Evolutionary conservation across 345 rosid genomes (phyloP), one percentile per base, ranked within the genome.

Genomic region (Brassica rapa): DNA sequence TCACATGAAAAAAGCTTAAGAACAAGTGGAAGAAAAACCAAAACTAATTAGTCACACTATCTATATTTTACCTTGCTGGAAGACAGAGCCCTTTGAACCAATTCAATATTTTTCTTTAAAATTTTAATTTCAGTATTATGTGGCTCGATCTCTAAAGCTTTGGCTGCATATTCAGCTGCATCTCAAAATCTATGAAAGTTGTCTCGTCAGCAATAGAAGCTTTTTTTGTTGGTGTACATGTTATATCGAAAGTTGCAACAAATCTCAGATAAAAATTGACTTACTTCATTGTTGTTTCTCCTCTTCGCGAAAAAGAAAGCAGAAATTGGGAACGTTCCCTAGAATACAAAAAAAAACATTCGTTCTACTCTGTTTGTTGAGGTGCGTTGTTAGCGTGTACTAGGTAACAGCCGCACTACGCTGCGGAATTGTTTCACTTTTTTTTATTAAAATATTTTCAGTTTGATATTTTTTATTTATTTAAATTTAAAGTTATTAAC

Each of bases 51-150:
- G 30, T 16, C 66, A 29, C 15, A 51, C 6, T 56, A 30, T 11
- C 29, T 10, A 72, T 64, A 32, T 70, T 59, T 49, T 73, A 95
- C 99, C 92, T 87, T 93, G 85, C 82, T 83, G 82, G 87, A 88
- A 16, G 91, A 88, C 70, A 90, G 90, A 86, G 98, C 99, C 70
- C 98, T 86, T 68, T 94, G 86, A 53, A 91, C 88, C 82, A 86
- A 73, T 77, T 76, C 86, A 77, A 95, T 91, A 81, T 88, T 91
- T 41, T 69, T 90, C 56, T 88, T 84, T 66, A 91, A 79, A n/a
- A 77, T 82, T 11, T 83, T 79, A 83, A 88, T 85, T 83, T 95
- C 97, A 80, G 65, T 83, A 85, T 87, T 93, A 60, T 83, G 83
- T 8, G 90, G 87, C 83, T 93, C 94, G 32, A 90, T 80, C 74